A percentile compares a stretch with the other conserved stretches of the same genome.
These are phyloP conservation scores for Spiromastix sp. DNA, from an alignment of 2,329 filamentous ascomycete genomes.

Conservation along the genomic window DNA sequence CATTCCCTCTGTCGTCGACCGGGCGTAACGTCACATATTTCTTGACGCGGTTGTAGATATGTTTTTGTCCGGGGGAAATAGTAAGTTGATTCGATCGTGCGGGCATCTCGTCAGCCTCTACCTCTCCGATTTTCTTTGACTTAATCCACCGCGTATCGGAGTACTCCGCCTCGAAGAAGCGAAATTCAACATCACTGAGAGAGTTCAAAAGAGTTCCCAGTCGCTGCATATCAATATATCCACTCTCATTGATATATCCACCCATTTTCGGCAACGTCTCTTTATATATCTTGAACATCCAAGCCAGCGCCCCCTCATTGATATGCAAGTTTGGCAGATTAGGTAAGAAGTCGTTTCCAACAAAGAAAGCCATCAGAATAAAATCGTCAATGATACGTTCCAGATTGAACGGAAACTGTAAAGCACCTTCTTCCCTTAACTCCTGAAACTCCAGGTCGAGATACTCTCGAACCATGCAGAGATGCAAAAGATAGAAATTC, in stretches of 20 bases:
- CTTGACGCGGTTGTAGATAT: constrained; percentile 71
- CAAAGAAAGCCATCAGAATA: constrained; percentile 98
- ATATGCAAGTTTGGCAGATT: constrained; percentile 95
- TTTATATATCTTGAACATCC: constrained; percentile 98
- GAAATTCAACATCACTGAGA: constrained; percentile 76
- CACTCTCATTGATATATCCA: constrained; percentile 93
- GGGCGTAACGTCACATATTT: constrained; percentile 66
- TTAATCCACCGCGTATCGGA: constrained; percentile 86
- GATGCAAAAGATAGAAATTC: constrained; percentile 94
- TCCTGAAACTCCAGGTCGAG: constrained; percentile 95
- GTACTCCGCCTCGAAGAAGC: constrained; percentile 87
- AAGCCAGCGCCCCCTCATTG: constrained; percentile 90
- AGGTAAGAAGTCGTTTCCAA: constrained; percentile 97
- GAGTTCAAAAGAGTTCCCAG: constrained; percentile 70
- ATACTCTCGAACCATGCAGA: constrained; percentile 96
- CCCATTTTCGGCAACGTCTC: constrained; percentile 73
- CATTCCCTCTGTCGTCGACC: constrained; percentile 35
- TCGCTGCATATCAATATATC: constrained; percentile 78
- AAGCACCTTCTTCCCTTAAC: constrained; percentile 59
- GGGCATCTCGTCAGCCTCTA: constrained; percentile 50
- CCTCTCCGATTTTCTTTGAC: constrained; percentile 65
- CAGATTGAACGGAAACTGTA: constrained; percentile 79
- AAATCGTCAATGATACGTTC: constrained; percentile 98
- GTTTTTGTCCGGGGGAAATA: constrained; percentile 69
- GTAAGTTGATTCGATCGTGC: constrained; percentile 54